These are phyloP conservation scores for Viola odorata DNA, from an alignment of 345 rosid genomes.

Conservation along the genomic window DNA sequence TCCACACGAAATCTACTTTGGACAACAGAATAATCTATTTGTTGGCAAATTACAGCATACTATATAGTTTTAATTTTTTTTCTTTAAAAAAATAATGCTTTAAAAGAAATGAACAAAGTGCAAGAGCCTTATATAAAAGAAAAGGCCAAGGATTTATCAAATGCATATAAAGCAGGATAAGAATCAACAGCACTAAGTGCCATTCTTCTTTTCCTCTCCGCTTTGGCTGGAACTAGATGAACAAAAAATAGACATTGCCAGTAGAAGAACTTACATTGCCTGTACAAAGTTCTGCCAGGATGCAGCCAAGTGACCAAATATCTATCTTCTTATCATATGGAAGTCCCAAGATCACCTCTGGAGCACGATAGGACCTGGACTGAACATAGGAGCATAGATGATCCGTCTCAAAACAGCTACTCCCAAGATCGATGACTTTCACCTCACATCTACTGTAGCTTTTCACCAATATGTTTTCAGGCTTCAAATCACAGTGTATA, in stretches of 20 bases:
- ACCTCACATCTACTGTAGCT: conserved; percentile 98
- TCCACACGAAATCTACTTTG: too few species aligned
- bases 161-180: too few species aligned
- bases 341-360: conserved; percentile 92
- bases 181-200: background rate
- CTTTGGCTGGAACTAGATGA: background rate
- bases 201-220: background rate
- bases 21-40: too few species aligned
- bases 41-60: too few species aligned
- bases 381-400: conserved; percentile 98
- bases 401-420: conserved; percentile 99
- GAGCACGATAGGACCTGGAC: conserved; percentile 96
- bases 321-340: conserved; percentile 96
- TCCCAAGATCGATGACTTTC: conserved; percentile 99
- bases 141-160: background rate
- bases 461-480: conserved; percentile 91
- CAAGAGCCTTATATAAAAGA: background rate
- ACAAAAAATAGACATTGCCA: background rate
- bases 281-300: conserved; percentile 94
- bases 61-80: too few species aligned
- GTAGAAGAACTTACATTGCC: conserved; percentile 74
- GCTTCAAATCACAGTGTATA: conserved; percentile 95
- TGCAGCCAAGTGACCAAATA: conserved; percentile 99
- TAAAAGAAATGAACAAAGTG: background rate
- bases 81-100: too few species aligned